phyloP scores from a whole-genome alignment of 2,329 filamentous ascomycete genomes.

The Microcyclospora pomicola region DNA sequence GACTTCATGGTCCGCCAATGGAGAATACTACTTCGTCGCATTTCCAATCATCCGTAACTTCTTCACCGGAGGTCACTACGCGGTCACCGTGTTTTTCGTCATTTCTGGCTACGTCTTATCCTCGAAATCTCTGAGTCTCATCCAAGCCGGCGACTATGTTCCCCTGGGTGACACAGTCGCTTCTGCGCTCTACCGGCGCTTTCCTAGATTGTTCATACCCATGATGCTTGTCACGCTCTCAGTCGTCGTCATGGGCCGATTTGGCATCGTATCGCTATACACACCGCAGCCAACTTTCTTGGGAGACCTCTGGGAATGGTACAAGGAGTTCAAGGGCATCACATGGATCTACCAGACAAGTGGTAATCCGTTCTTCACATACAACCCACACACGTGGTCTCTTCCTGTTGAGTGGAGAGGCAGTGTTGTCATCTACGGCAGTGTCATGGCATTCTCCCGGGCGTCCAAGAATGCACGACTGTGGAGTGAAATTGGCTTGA shows the following conservation, averaged over 20 bases:
- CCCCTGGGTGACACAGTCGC: conserved; percentile 30
- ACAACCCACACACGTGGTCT: conserved; percentile 49
- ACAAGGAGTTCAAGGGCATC: conserved; percentile 51
- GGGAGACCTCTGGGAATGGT: conserved; percentile 40
- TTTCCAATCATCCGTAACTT: conserved; percentile 47
- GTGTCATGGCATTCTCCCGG: conserved; percentile 43
- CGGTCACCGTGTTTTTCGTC: conserved; percentile 40
- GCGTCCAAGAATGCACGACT: conserved; percentile 42
- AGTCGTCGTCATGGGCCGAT: conserved; percentile 35
- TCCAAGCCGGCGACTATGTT: conserved; percentile 29
- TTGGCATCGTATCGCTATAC: conserved; percentile 13
- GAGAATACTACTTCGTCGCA: conserved; percentile 35
- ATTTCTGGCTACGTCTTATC: conserved; percentile 40
- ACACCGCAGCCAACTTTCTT: conserved; percentile 27
- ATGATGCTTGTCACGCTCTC: conserved; percentile 41
- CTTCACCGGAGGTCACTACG: conserved; percentile 48
- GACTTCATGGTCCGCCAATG: conserved; percentile 38
- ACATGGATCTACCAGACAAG: conserved; percentile 51
- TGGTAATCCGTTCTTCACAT: conserved; percentile 42
- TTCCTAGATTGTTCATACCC: conserved; percentile 37
- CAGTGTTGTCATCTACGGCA: conserved; percentile 49
- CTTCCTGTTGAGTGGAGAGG: conserved; percentile 52
- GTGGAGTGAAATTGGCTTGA: conserved; percentile 38
- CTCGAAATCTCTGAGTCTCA: conserved; percentile 29
- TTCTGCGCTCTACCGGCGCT: conserved; percentile 38